Evolutionary conservation across 768 basidiomycete species (phyloP), one percentile per base, ranked within the genome.

Genomic region (Xerocomellus amylosporus): DNA sequence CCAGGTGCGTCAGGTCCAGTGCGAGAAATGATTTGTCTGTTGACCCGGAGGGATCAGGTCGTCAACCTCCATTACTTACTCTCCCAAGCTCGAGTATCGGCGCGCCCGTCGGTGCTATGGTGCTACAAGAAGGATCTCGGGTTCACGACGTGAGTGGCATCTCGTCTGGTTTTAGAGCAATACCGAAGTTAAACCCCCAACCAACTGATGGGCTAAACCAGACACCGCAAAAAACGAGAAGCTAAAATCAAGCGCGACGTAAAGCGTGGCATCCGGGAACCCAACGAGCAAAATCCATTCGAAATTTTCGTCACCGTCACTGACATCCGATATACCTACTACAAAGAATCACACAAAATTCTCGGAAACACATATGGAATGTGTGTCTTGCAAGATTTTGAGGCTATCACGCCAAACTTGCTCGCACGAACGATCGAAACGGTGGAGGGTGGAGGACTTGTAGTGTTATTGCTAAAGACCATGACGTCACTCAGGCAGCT

Each of bases 261-360:
- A 30, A 98, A 97, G 72, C 84, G 93, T 13, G 96, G 96, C 6
- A 83, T 93, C 33, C 82, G 97, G 24, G 96, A 99, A 64, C 84
- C 88, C 2, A 95, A 97, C 67, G 94, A 99, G 54, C 91, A 97
- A 69, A 86, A 91, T 70, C 96, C 97, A 1, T 98, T 99, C 70
- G 97, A 99, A 74, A 92, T 98, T 40, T 99, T 99, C 68, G 87
- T 98, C 13, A 90, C 92, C 0, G 95, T 98, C n/a, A 98, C 96
- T 4, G 96, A 99, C 70, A 98, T 99, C 55, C 87, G 96, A 52
- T 99, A 99, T 77, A 93, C 91, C 85, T 94, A 98, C 76, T 98
- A 98, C 77, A 97, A 97, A 69, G 96, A 98, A 64, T 93, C 94
- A 1, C 85, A 95, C 46, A 97, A 96, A 73, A 93, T 98, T 58